These are phyloP conservation scores for Diplogelasinospora grovesii DNA, from an alignment of 495 filamentous ascomycete species.

Conservation along the genomic window DNA sequence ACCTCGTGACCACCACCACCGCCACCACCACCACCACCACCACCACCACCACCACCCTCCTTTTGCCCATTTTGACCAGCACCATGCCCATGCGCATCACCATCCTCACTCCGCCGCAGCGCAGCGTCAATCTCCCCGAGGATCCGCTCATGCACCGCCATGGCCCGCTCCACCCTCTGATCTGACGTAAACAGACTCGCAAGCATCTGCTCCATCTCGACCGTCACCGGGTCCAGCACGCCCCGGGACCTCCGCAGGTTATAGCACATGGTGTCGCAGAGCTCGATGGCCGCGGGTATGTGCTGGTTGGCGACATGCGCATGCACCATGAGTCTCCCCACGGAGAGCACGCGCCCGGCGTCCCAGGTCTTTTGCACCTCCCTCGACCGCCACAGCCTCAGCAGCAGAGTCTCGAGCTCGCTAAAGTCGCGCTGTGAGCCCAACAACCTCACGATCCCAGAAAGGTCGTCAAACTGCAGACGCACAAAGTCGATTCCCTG, in stretches of 20 bases:
- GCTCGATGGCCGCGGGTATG: slow-evolving; percentile 39
- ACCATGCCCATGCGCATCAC: too few relatives aligned
- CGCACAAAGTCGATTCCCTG: slow-evolving; percentile 47
- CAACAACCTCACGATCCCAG: slow-evolving; percentile 48
- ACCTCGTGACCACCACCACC: background rate
- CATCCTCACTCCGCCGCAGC: slow-evolving; percentile 3
- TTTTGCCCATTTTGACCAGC: too few relatives aligned
- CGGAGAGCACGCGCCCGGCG: slow-evolving; percentile 43
- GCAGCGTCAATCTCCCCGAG: slow-evolving; percentile 34
- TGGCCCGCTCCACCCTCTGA: slow-evolving; percentile 43
- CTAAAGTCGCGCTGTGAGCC: slow-evolving; percentile 54
- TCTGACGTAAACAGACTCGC: slow-evolving; percentile 47
- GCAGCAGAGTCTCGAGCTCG: slow-evolving; percentile 53
- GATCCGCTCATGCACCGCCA: slow-evolving; percentile 48
- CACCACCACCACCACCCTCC: too few relatives aligned
- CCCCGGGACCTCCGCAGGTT: slow-evolving; percentile 56
- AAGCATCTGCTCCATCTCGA: slow-evolving; percentile 51
- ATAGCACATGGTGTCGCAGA: slow-evolving; percentile 57
- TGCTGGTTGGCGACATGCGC: slow-evolving; percentile 46
- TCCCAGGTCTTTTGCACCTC: slow-evolving; percentile 55
- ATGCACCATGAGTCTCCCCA: slow-evolving; percentile 53
- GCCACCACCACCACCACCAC: too few relatives aligned
- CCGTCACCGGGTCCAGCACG: slow-evolving; percentile 45
- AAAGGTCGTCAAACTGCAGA: slow-evolving; percentile 45
- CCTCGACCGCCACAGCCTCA: slow-evolving; percentile 54